These are phyloP conservation scores for Pleurozium schreberi DNA, from an alignment of 225 moss, liverwort and hornwort genomes.

Conservation along the genomic window DNA sequence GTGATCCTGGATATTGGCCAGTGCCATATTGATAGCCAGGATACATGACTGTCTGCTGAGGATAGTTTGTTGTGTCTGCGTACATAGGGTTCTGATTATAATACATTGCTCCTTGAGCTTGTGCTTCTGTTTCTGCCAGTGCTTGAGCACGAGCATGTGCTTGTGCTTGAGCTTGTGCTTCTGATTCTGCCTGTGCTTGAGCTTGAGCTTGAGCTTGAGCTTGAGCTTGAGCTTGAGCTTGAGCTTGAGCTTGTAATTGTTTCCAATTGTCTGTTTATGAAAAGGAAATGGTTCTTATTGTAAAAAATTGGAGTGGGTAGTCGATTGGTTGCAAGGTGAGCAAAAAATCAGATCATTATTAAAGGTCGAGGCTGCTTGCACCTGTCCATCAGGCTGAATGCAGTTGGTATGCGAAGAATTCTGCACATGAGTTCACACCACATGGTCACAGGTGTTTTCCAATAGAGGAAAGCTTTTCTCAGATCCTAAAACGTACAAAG, in stretches of 20 bases:
- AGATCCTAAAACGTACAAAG: background rate
- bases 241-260: background rate
- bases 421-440: constrained; percentile 7
- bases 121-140: background rate
- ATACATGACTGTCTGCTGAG: background rate
- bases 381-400: constrained; percentile 16
- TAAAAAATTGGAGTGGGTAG: background rate
- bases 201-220: background rate
- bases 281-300: background rate
- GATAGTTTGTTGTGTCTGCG: background rate
- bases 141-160: background rate
- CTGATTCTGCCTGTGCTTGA: background rate
- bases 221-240: background rate
- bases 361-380: background rate
- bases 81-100: background rate
- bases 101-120: background rate
- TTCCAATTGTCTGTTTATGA: background rate
- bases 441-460: background rate
- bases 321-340: background rate
- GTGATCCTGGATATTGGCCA: background rate
- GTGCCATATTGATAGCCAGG: background rate
- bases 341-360: background rate
- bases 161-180: background rate
- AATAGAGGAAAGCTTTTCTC: background rate
- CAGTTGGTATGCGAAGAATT: background rate